Evolutionary conservation across 2,329 filamentous ascomycete species (phyloP).

Genomic region (Epichloe bromicola): DNA sequence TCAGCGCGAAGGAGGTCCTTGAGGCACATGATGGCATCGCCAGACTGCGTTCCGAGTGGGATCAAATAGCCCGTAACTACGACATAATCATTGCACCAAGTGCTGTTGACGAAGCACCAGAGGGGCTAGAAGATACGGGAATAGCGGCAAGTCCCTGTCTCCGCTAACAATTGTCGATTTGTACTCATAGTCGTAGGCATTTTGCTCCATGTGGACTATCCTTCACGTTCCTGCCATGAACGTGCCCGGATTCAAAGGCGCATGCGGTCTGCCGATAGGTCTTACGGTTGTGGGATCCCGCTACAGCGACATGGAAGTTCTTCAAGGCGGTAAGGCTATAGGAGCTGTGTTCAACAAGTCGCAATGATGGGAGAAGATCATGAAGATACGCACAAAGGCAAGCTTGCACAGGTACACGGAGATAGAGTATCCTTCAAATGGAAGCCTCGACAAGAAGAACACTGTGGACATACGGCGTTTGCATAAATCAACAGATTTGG

Average conservation of each 20-base stretch:
- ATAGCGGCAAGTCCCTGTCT: slow-evolving; percentile 31
- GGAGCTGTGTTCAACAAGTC: slow-evolving; percentile 18
- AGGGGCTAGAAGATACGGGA: slow-evolving; percentile 39
- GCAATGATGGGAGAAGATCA: neutral
- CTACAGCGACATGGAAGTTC: slow-evolving; percentile 31
- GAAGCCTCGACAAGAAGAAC: too few relatives aligned
- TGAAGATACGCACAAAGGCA: neutral
- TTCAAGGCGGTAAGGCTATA: slow-evolving; percentile 27
- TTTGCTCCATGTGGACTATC: slow-evolving; percentile 16
- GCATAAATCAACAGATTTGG: too few relatives aligned
- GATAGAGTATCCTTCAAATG: too few relatives aligned
- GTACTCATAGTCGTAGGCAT: slow-evolving; percentile 4
- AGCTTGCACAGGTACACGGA: too few relatives aligned
- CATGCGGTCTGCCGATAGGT: slow-evolving; percentile 43
- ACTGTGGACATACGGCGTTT: too few relatives aligned
- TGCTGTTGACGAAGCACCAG: slow-evolving; percentile 44
- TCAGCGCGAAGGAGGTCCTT: slow-evolving; percentile 34
- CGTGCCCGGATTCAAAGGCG: slow-evolving; percentile 46
- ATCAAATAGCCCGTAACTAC: slow-evolving; percentile 37
- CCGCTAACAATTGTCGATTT: neutral
- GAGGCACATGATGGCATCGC: slow-evolving; percentile 41
- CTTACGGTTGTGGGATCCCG: slow-evolving; percentile 37
- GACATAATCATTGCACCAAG: slow-evolving; percentile 45
- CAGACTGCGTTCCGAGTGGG: slow-evolving; percentile 38
- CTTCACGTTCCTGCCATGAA: slow-evolving; percentile 53